phyloP scores from a whole-genome alignment of 345 rosid species.

The Hibiscus tridactylites region DNA sequence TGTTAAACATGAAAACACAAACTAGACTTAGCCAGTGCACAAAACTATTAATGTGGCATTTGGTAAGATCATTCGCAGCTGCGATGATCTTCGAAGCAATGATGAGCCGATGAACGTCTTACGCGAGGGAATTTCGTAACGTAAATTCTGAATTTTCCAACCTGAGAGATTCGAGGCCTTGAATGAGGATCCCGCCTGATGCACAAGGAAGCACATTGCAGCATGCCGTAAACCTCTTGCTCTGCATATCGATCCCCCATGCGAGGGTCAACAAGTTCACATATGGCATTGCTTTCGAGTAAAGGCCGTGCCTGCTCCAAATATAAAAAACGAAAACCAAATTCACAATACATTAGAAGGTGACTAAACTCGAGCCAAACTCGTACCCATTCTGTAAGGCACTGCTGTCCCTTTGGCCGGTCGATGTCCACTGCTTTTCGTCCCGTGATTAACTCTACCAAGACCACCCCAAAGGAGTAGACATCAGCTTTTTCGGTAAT shows the following conservation, averaged over 20 bases:
- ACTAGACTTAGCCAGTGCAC: neutral
- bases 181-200: conserved; percentile 71
- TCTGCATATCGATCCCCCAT: conserved; percentile 46
- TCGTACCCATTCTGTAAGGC: conserved; percentile 92
- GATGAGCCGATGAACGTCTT: neutral
- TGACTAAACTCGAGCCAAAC: neutral
- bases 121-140: no score
- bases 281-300: conserved; percentile 53
- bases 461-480: conserved; percentile 84
- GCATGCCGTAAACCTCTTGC: conserved; percentile 68
- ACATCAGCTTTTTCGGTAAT: conserved; percentile 97
- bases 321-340: neutral
- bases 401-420: conserved; percentile 88
- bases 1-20: neutral
- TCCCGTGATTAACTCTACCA: conserved; percentile 90
- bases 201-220: conserved; percentile 80
- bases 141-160: conserved; percentile 13
- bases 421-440: conserved; percentile 86
- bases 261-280: conserved; percentile 70
- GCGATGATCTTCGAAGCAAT: neutral
- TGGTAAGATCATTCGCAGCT: neutral
- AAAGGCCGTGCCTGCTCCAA: conserved; percentile 79
- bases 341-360: neutral
- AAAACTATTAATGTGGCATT: neutral
- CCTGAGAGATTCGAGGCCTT: conserved; percentile 98